These are phyloP conservation scores for Termitomyces sp. DNA, from an alignment of 768 basidiomycete species.

Conservation along the genomic window DNA sequence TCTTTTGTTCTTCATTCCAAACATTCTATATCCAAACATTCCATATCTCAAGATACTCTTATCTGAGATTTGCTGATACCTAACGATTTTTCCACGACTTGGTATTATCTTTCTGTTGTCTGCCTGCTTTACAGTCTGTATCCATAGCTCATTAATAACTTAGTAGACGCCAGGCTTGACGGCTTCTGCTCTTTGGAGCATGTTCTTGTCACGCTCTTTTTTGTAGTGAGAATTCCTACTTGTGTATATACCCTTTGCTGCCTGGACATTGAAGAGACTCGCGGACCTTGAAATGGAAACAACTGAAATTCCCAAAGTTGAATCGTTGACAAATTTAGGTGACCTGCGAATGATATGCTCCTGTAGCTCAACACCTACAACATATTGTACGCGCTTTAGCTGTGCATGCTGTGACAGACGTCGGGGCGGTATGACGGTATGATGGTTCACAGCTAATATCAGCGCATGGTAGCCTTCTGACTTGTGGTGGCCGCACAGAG, in stretches of 20 bases:
- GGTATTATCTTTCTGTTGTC: background rate
- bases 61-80: background rate
- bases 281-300: background rate
- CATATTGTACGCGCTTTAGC: background rate
- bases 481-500: too few relatives aligned
- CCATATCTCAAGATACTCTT: background rate
- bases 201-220: background rate
- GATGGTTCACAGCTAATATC: background rate
- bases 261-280: background rate
- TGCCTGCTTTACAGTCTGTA: slow-evolving; percentile 1
- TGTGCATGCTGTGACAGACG: background rate
- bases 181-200: background rate
- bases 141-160: slow-evolving; percentile 5
- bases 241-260: background rate
- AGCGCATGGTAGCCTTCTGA: background rate
- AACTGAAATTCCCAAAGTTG: background rate
- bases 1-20: background rate
- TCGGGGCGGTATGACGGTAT: background rate
- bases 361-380: background rate
- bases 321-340: background rate
- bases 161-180: background rate
- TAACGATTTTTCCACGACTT: background rate
- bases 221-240: background rate
- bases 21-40: background rate
- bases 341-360: background rate